phyloP scores from a whole-genome alignment of 1,284 basidiomycete species.

The Ganoderma sinense region DNA sequence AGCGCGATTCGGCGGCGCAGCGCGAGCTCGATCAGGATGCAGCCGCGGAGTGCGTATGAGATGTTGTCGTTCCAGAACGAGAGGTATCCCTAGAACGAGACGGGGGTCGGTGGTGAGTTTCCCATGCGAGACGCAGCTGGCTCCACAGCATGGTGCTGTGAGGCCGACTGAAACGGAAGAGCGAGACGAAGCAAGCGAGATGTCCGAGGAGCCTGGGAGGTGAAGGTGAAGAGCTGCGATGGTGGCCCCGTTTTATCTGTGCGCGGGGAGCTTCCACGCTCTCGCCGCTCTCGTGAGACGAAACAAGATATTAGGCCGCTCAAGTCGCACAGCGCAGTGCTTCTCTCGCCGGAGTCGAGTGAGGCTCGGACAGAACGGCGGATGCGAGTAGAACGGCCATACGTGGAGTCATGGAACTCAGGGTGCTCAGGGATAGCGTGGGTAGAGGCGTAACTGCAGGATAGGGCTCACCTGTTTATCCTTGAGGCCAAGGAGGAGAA shows the following conservation, averaged over 20 bases:
- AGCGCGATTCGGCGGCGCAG: constrained; percentile 90
- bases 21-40: constrained; percentile 94
- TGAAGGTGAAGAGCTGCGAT: neutral
- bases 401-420: no score
- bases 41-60: constrained; percentile 93
- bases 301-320: neutral
- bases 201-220: neutral
- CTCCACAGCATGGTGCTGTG: neutral
- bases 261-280: neutral
- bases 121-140: neutral
- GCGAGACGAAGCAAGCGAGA: neutral
- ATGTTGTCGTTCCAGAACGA: constrained; percentile 99
- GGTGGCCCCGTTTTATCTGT: neutral
- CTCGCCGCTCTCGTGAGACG: neutral
- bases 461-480: constrained; percentile 78
- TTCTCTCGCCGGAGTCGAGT: neutral
- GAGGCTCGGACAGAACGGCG: neutral
- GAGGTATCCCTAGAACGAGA: constrained; percentile 79
- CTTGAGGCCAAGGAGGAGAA: constrained; percentile 90
- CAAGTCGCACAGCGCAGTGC: constrained; percentile 3
- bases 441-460: neutral
- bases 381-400: neutral
- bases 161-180: neutral
- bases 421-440: constrained; percentile 5
- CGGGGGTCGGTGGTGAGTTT: neutral